A percentile compares a stretch with the other conserved stretches of the same genome.
Conservation (phyloP, 192 early-diverging fungal genomes). For the Helicostylum pulchrum region DNA sequence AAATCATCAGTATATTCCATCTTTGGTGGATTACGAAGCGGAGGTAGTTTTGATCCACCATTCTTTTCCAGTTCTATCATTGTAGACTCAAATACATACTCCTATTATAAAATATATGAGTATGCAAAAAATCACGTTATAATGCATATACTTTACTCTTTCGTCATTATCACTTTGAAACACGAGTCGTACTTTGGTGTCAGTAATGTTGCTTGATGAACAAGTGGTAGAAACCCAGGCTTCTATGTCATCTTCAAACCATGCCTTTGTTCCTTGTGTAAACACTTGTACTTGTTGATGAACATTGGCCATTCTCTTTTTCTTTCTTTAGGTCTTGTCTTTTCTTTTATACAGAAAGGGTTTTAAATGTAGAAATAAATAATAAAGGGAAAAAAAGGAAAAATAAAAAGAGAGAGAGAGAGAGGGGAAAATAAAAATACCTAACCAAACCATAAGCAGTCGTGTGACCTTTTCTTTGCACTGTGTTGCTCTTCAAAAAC, state of each 20-base stretch:
- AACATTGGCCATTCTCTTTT: slow-evolving; percentile 7
- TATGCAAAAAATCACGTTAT: neutral
- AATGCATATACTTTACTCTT: slow-evolving; percentile 4
- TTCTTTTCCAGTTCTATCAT: slow-evolving; percentile 62
- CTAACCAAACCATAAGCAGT: no score
- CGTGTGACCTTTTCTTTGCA: no score
- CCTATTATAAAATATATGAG: slow-evolving; percentile 43
- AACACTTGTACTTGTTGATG: slow-evolving; percentile 59
- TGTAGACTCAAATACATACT: slow-evolving; percentile 69
- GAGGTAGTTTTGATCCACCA: slow-evolving; percentile 75
- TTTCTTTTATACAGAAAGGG: no score
- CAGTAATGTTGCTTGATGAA: slow-evolving; percentile 49
- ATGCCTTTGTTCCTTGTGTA: slow-evolving; percentile 74
- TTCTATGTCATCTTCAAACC: slow-evolving; percentile 84
- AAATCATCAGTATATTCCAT: slow-evolving; percentile 88
- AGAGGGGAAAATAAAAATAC: no score
- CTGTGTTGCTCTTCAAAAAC: no score
- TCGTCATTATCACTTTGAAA: slow-evolving; percentile 54
- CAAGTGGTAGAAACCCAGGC: slow-evolving; percentile 80
- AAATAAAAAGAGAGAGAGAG: no score
- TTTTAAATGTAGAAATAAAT: no score
- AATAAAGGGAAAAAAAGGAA: no score
- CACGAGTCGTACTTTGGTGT: slow-evolving; percentile 55
- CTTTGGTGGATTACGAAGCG: slow-evolving; percentile 89
- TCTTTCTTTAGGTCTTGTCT: neutral